Conservation (phyloP, 2,329 filamentous ascomycete species). For the Penicillium olsonii region DNA sequence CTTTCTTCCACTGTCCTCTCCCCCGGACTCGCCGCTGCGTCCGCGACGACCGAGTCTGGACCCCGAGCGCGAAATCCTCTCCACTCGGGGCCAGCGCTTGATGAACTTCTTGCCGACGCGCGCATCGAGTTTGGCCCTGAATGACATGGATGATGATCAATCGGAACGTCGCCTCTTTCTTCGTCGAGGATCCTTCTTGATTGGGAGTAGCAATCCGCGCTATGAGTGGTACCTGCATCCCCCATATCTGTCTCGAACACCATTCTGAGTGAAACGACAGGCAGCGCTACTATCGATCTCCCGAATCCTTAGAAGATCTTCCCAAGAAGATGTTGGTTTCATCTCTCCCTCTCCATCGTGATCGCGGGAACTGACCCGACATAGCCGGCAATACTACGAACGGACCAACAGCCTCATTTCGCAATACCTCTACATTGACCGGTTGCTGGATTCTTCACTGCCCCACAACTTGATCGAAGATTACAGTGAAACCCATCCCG, state of each 20-base stretch:
- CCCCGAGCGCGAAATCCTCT: constrained; percentile 36
- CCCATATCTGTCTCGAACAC: not conserved
- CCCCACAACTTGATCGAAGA: constrained; percentile 90
- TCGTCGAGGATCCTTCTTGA: constrained; percentile 53
- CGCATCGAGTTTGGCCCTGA: constrained; percentile 21
- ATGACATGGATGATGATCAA: constrained; percentile 16
- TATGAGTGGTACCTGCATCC: constrained; percentile 69
- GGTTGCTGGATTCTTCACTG: constrained; percentile 85
- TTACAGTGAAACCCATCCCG: constrained; percentile 52
- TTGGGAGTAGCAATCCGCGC: constrained; percentile 82
- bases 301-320: constrained; percentile 71
- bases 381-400: constrained; percentile 79
- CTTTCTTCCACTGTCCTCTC: constrained; percentile 18
- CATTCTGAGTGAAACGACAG: constrained; percentile 24
- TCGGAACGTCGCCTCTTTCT: constrained; percentile 11
- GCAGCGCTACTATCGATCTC: constrained; percentile 81
- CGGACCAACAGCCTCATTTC: constrained; percentile 85
- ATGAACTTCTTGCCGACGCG: constrained; percentile 33
- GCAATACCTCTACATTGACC: constrained; percentile 91
- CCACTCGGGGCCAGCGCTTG: constrained; percentile 43
- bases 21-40: constrained; percentile 13
- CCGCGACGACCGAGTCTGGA: constrained; percentile 37
- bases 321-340: constrained; percentile 64
- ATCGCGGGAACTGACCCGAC: constrained; percentile 3
- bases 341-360: no score